Conservation (phyloP, 2,329 filamentous ascomycete species). For the Aspergillus hortae region DNA sequence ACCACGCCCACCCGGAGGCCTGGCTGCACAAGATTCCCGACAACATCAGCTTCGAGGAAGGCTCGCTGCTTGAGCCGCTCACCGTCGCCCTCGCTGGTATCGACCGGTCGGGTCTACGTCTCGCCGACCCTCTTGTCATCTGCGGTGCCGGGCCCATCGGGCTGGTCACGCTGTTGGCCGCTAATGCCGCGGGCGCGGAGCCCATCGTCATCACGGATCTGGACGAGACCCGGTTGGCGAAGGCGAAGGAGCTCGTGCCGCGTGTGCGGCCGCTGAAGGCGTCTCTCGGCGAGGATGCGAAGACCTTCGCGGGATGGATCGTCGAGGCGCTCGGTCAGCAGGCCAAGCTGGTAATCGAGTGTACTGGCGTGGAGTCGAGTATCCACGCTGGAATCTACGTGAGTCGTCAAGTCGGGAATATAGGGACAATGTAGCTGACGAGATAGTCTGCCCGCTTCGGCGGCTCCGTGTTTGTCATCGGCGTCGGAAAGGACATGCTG, state of each 20-base stretch:
- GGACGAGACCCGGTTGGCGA: slow-evolving; percentile 14
- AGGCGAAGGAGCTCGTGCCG: slow-evolving; percentile 17
- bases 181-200: slow-evolving; percentile 15
- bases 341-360: slow-evolving; percentile 18
- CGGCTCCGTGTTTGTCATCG: slow-evolving; percentile 17
- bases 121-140: slow-evolving; percentile 16
- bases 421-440: neutral
- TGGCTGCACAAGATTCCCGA: slow-evolving; percentile 17
- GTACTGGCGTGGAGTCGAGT: slow-evolving; percentile 18
- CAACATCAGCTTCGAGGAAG: slow-evolving; percentile 15
- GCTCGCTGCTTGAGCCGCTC: slow-evolving; percentile 14
- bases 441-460: slow-evolving; percentile 16
- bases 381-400: slow-evolving; percentile 19
- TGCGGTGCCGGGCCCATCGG: slow-evolving; percentile 18
- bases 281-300: slow-evolving; percentile 4
- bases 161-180: slow-evolving; percentile 16
- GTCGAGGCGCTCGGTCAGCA: slow-evolving; percentile 15
- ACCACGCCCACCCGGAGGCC: slow-evolving; percentile 17
- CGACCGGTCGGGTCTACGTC: slow-evolving; percentile 13
- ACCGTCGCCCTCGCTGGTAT: slow-evolving; percentile 16
- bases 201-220: slow-evolving; percentile 18
- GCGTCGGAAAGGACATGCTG: slow-evolving; percentile 19
- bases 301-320: slow-evolving; percentile 9
- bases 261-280: slow-evolving; percentile 11
- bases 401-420: neutral